Percentiles rank a stretch among this genome's conserved stretches.
Evolutionary conservation across 768 basidiomycete genomes (phyloP).

Genomic region (Paxillus ammoniavirescens): DNA sequence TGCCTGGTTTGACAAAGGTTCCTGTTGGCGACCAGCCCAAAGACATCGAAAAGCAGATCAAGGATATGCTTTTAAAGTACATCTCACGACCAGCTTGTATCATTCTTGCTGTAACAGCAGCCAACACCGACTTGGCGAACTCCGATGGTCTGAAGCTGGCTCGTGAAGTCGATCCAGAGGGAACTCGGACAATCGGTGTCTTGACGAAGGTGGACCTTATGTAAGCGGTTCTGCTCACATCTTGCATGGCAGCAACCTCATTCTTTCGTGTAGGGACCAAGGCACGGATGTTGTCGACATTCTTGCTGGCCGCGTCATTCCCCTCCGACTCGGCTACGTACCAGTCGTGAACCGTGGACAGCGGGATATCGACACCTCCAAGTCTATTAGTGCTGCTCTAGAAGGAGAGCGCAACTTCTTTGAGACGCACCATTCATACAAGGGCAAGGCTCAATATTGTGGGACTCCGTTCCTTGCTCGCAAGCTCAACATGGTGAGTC

Average conservation of each 20-base stretch:
- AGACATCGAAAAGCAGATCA: constrained; percentile 97
- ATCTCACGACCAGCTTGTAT: constrained; percentile 96
- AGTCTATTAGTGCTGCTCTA: constrained; percentile 80
- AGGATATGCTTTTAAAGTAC: constrained; percentile 94
- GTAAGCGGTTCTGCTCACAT: constrained; percentile 47
- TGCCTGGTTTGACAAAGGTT: constrained; percentile 94
- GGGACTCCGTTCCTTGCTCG: constrained; percentile 96
- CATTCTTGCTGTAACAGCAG: constrained; percentile 93
- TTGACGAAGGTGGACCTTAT: constrained; percentile 98
- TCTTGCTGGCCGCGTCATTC: constrained; percentile 94
- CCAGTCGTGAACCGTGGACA: constrained; percentile 99
- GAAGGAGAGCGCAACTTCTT: constrained; percentile 93
- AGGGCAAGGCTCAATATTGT: constrained; percentile 92
- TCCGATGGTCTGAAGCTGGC: constrained; percentile 97
- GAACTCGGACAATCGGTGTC: constrained; percentile 95
- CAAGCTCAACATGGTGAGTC: constrained; percentile 86
- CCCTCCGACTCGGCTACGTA: constrained; percentile 93
- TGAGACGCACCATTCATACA: constrained; percentile 91
- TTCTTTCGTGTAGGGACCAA: constrained; percentile 65
- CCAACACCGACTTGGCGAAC: constrained; percentile 97
- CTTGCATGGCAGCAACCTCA: constrained; percentile 4
- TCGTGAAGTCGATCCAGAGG: constrained; percentile 95
- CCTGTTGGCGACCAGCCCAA: constrained; percentile 95
- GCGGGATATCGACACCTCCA: constrained; percentile 90
- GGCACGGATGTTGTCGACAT: constrained; percentile 99